Evolutionary conservation across 441 rosid genomes (phyloP), one percentile per base, ranked within the genome.

Genomic region (Erysimum pusillum): DNA sequence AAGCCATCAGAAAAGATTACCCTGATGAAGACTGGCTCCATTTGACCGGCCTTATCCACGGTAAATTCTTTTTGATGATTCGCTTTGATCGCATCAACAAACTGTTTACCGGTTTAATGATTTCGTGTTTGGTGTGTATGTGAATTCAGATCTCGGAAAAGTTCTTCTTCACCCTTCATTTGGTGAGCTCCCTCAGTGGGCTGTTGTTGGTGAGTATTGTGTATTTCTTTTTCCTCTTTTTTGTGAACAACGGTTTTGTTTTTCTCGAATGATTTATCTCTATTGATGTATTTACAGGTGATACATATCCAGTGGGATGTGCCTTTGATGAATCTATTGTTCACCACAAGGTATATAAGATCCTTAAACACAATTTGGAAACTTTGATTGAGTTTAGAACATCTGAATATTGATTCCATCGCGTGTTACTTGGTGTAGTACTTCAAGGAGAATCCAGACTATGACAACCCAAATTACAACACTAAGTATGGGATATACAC

Each of bases 131-230:
- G 14, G 31, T 65, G 34, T 64, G 28, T 72, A 11, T 61, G 63
- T 67, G 53, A 57, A 59, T 67, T 67, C 63, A 94, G 97, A 94
- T 85, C 94, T 92, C 15, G 98, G 98, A 36, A 92, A 91, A 82
- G 94, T 92, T 61, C 91, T 94, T 57, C 90, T 89, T 32, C 94
- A 68, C 45, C 87, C 94, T 4, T 76, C 77, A 73, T 92, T 92
- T 63, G 97, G 99, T 61, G 91, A 67, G 71, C 99, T 92, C 9
- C 97, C 97, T 67, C 99, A 94, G 15, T 94, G 99, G 98, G 95
- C 97, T 64, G 98, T 92, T 63, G 99, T 94, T 20, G 99, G 97
- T 92, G 59, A 84, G 92, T 67, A 42, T 15, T 39, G 3, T 36
- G 42, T 20, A 25, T 46, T 22, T 63, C 12, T 14, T 57, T 15